phyloP scores from a whole-genome alignment of 1,284 basidiomycete species.

The Apiotrichum sp. region DNA sequence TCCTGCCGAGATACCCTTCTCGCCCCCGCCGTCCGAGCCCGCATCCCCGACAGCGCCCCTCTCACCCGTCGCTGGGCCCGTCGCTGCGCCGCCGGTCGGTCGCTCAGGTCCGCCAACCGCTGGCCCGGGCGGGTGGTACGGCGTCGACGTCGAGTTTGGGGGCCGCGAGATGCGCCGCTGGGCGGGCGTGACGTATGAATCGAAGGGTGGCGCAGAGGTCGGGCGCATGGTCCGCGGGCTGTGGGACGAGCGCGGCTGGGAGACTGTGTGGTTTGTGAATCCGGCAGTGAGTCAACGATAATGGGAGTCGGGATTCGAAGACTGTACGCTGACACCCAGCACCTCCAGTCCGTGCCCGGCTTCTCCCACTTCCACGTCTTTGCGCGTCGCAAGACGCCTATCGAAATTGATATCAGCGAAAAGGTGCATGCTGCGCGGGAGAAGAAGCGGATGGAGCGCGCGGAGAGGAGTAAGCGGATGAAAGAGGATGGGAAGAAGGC shows the following conservation, averaged over 20 bases:
- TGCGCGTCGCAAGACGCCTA: conserved; percentile 41
- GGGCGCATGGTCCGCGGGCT: conserved; percentile 39
- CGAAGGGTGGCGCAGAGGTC: conserved; percentile 36
- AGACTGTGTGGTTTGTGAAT: conserved; percentile 44
- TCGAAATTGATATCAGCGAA: conserved; percentile 35
- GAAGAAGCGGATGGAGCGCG: background rate
- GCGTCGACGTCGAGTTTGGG: conserved; percentile 26
- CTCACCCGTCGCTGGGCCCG: background rate
- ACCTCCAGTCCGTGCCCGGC: conserved; percentile 42
- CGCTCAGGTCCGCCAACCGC: conserved; percentile 2
- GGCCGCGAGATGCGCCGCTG: conserved; percentile 28
- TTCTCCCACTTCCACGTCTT: conserved; percentile 47
- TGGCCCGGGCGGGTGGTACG: conserved; percentile 28
- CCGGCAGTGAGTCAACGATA: conserved; percentile 22
- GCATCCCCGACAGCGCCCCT: background rate
- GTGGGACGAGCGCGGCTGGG: conserved; percentile 43
- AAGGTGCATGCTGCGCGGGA: background rate
- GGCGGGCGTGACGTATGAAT: conserved; percentile 33
- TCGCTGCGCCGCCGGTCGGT: background rate
- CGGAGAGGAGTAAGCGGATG: background rate
- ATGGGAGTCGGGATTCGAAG: too few species aligned
- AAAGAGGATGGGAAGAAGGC: background rate
- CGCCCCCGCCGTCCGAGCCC: background rate
- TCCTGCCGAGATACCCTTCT: background rate
- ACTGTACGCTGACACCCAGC: conserved; percentile 21